Conservation (phyloP, 192 early-diverging fungal genomes). For the Linderina pennispora region DNA sequence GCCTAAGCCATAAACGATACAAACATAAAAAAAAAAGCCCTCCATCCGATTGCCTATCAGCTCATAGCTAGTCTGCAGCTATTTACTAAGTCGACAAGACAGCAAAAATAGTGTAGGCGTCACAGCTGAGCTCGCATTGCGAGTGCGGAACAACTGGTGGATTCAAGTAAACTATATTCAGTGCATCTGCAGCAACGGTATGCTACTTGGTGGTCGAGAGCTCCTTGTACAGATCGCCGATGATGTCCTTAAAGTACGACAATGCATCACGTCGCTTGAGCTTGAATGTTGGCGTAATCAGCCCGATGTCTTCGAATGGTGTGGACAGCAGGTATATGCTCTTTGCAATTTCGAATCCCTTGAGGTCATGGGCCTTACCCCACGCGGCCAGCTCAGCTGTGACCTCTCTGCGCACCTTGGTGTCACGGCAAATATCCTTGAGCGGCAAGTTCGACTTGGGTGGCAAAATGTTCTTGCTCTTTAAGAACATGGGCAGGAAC, state of each 20-base stretch:
- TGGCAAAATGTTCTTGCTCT: constrained; percentile 11
- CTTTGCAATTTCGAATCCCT: constrained; percentile 69
- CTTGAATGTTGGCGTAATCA: constrained; percentile 76
- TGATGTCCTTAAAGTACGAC: constrained; percentile 32
- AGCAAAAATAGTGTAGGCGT: too few relatives aligned
- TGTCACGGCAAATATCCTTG: constrained; percentile 52
- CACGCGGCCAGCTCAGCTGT: constrained; percentile 48
- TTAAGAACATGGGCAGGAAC: constrained; percentile 27
- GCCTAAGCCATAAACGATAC: too few relatives aligned
- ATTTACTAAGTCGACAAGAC: too few relatives aligned
- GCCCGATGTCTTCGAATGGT: constrained; percentile 67
- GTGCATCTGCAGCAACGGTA: too few relatives aligned
- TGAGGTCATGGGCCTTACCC: constrained; percentile 53
- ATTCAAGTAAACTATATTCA: too few relatives aligned
- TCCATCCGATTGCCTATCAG: too few relatives aligned
- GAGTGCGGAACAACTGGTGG: too few relatives aligned
- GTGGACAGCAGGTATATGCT: constrained; percentile 55
- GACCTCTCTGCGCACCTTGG: constrained; percentile 45
- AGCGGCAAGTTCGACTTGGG: constrained; percentile 14
- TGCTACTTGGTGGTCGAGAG: too few relatives aligned
- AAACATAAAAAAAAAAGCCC: too few relatives aligned
- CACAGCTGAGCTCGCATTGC: too few relatives aligned
- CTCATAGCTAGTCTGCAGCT: too few relatives aligned
- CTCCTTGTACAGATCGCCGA: constrained; percentile 53
- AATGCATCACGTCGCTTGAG: constrained; percentile 45